A percentile compares a stretch with the other conserved stretches of the same genome.
Evolutionary conservation across 2,329 filamentous ascomycete species (phyloP).

Genomic region (Fusarium domesticum): DNA sequence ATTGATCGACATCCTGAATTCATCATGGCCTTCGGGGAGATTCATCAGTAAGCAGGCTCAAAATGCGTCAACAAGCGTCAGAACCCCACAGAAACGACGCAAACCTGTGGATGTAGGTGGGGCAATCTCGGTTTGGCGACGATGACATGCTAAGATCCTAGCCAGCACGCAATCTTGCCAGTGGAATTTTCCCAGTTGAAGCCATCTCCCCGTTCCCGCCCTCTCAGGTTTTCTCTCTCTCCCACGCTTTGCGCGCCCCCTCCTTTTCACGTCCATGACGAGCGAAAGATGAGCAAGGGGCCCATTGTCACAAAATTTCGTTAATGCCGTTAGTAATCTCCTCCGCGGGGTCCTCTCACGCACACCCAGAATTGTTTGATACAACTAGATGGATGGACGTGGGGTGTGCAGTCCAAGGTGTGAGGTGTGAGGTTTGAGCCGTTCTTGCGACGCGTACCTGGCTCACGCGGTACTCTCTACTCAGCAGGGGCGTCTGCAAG

Average conservation of each 20-base stretch:
- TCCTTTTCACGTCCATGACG: neutral
- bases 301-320: too few relatives aligned
- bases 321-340: too few relatives aligned
- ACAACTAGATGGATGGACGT: too few relatives aligned
- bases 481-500: conserved; percentile 1
- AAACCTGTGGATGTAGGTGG: conserved; percentile 21
- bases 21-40: neutral
- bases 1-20: neutral
- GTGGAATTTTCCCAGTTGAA: conserved; percentile 1
- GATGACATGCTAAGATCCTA: conserved; percentile 30
- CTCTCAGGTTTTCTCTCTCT: neutral
- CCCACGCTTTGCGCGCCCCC: neutral
- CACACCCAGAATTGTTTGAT: too few relatives aligned
- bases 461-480: conserved; percentile 4
- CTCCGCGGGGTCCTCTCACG: too few relatives aligned
- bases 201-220: conserved; percentile 18
- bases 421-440: too few relatives aligned
- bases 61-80: neutral
- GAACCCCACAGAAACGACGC: conserved; percentile 8
- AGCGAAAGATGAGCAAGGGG: too few relatives aligned
- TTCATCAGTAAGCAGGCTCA: neutral
- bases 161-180: conserved; percentile 29
- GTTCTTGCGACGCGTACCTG: too few relatives aligned
- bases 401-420: neutral
- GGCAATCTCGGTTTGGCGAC: conserved; percentile 15